These are phyloP conservation scores for Rhizopogon vesiculosus DNA, from an alignment of 768 basidiomycete species.

Conservation along the genomic window DNA sequence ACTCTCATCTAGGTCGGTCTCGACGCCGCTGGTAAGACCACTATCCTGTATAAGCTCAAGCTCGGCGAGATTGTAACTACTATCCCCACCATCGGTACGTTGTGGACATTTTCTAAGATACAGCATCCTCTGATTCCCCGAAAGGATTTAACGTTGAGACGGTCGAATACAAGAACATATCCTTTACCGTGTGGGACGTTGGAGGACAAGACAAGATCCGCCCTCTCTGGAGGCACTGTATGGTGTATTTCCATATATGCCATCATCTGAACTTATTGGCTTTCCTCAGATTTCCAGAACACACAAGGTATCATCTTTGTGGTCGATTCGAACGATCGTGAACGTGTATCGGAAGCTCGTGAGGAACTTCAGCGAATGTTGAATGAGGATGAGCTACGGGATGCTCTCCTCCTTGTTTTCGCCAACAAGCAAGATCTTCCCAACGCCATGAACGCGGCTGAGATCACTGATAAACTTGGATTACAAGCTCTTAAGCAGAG, in stretches of 20 bases:
- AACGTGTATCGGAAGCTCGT: constrained; percentile 98
- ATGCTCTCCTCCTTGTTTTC: constrained; percentile 97
- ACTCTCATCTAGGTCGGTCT: constrained; percentile 76
- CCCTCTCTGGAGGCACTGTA: constrained; percentile 99
- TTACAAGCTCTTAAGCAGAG: constrained; percentile 95
- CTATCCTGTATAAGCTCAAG: constrained; percentile 99
- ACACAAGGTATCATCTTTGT: constrained; percentile 99
- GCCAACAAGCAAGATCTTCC: constrained; percentile 99
- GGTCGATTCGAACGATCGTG: constrained; percentile 98
- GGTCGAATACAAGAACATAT: constrained; percentile 99
- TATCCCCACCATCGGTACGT: constrained; percentile 97
- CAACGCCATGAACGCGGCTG: constrained; percentile 98
- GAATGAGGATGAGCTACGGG: constrained; percentile 98
- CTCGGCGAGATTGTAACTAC: constrained; percentile 99
- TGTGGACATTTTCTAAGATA: constrained; percentile 6
- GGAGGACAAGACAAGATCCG: constrained; percentile 99
- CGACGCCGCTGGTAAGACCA: constrained; percentile 98
- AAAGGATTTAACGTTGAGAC: constrained; percentile 99
- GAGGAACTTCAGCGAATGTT: constrained; percentile 99
- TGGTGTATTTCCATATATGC: constrained; percentile 31
- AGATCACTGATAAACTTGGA: constrained; percentile 99
- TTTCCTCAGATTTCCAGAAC: constrained; percentile 92
- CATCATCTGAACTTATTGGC: constrained; percentile 10
- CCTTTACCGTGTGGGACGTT: constrained; percentile 99
- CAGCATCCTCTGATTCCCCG: constrained; percentile 12